Base-by-base conservation (phyloP, 169 alveolate species). In the Babesia sp. region DNA sequence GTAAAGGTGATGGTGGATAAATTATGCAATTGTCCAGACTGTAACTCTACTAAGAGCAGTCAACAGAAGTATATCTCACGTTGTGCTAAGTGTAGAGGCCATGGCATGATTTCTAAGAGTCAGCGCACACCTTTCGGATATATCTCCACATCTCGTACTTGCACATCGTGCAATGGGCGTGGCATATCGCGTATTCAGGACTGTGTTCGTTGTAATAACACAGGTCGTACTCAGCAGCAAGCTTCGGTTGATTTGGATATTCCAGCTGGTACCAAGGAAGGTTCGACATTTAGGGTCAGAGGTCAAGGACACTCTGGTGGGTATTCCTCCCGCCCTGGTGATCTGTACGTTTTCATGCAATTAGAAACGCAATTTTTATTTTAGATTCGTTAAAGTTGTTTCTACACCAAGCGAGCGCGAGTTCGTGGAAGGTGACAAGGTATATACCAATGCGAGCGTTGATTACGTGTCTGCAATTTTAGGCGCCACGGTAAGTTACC, bases 121-220 rank as follows among this genome's bases (percentile, higher is more conserved):
- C 63, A 78, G 75, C 71, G 81, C n/a, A 66, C 86, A 0, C 79
- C 71, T 20, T 68, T 68, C 26, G 86, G 86, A 18, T 70, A 60
- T 33, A 54, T 78, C 50, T 60, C 74, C 28, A 67, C 84, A 4
- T 71, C 88, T 24, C 5, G 83, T 22, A 61, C 63, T 7, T 80
- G 88, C 31, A 34, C 44, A 39, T 24, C 57, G 11, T 80, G 88
- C 56, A 33, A 26, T 14, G 88, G 88, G 12, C 50, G 73, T 9
- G 88, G 88, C 8, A 11, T 56, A 4, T 33, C 68, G 11, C 46
- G 88, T 28, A 20, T 55, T 2, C 64, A 56, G 54, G 78, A 80
- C n/a, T 80, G 88, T 29, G 0, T 7, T 12, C 45, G 28, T 12
- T 80, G 88, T 31, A 56, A 53, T 45, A 80, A 80, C 63, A 80